Evolutionary conservation across 257 asterid species (phyloP).

Genomic region (Cordia subcordata): DNA sequence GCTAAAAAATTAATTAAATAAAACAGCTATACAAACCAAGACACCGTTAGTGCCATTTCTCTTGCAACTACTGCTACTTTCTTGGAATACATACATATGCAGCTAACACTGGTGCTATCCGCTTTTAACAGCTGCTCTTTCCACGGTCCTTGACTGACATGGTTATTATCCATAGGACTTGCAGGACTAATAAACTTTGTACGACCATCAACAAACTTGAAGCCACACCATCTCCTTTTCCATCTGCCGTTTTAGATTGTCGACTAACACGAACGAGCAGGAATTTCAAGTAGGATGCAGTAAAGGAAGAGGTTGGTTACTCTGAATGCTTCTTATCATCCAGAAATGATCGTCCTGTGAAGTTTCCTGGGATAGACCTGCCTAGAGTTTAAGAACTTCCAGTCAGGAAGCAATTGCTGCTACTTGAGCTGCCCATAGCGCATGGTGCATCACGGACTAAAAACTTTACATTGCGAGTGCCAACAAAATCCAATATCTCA

Average conservation of each 20-base stretch:
- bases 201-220: no score
- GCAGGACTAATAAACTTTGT: no score
- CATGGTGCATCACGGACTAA: slow-evolving; percentile 53
- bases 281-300: no score
- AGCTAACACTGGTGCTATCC: not conserved
- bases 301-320: no score
- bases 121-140: no score
- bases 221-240: no score
- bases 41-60: not conserved
- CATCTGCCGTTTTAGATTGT: not conserved
- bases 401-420: slow-evolving; percentile 61
- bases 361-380: no score
- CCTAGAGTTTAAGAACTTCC: not conserved
- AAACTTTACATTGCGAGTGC: slow-evolving; percentile 54
- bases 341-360: no score
- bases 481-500: slow-evolving; percentile 46
- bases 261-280: no score
- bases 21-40: not conserved
- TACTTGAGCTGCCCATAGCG: slow-evolving; percentile 65
- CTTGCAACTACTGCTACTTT: not conserved
- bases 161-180: no score
- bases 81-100: not conserved
- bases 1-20: not conserved
- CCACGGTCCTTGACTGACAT: no score
- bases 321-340: no score